Base-by-base conservation (phyloP, 495 filamentous ascomycete genomes). In the Aspergillus saccharolyticus region DNA sequence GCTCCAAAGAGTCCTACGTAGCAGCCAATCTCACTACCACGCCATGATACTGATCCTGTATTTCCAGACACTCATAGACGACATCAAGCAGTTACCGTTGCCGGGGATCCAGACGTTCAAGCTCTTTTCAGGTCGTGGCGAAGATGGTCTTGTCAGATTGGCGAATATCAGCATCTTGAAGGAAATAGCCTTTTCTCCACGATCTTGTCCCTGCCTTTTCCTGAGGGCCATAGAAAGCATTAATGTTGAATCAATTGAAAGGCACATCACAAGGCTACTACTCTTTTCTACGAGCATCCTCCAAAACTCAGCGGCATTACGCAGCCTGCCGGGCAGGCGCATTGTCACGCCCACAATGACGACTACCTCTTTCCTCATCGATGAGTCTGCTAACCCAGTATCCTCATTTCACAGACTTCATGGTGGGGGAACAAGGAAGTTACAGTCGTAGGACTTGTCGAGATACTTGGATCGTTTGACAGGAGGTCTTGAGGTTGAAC, bases 71-170 rank as follows among this genome's bases (percentile, higher is more conserved):
- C 42, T 77, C 73, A 4, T 58, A 57, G 0, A 74, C 65, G 0
- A 79, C 75, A 60, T 88, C 83, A 0, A 87, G 69, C 0, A 86
- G 61, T 17, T 78, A 66, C 0, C 84, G 66, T 51, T 85, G 83
- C 12, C 82, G 76, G 0, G 85, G 85, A 53, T 86, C 83, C 66
- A 83, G 74, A 0, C 62, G 61, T 60, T 78, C 75, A 3, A 75
- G 76, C 47, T 85, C 81, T 44, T 16, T 25, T 21, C 63, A 58
- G 0, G 70, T 63, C 56, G 80, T 74, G 0, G 66, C 64, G 59
- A 83, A 78, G 47, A 67, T 56, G 4, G 62, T 60, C 0, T 53
- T 65, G 25, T 69, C 67, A 0, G 60, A 20, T 1, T 45, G 53
- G 1, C 30, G 42, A 16, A 65, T 45, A 17, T 67, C 60, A 0